phyloP scores from a whole-genome alignment of 139 green algal genomes.

The Nannochloris sp. region DNA sequence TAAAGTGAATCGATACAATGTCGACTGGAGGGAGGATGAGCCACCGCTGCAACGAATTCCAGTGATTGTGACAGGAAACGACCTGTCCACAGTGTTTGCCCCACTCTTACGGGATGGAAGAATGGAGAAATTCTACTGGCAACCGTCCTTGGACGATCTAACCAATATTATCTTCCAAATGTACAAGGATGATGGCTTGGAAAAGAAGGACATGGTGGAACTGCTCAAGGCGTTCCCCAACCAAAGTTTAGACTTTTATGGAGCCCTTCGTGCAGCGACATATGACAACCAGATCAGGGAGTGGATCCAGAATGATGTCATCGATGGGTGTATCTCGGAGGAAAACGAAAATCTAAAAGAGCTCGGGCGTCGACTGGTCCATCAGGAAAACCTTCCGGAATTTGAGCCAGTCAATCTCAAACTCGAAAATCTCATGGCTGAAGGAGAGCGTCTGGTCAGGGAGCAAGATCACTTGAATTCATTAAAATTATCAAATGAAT shows the following conservation, averaged over 20 bases:
- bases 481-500: constrained; percentile 86
- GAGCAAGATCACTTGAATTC: constrained; percentile 97
- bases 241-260: constrained; percentile 86
- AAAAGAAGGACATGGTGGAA: constrained; percentile 48
- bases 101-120: constrained; percentile 82
- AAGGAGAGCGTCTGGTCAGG: constrained; percentile 59
- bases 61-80: constrained; percentile 81
- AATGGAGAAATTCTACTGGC: constrained; percentile 69
- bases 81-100: constrained; percentile 82
- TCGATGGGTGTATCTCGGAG: constrained; percentile 24
- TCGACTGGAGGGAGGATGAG: constrained; percentile 52
- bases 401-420: constrained; percentile 53
- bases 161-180: constrained; percentile 58
- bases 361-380: constrained; percentile 26
- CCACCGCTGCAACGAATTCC: constrained; percentile 46
- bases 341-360: constrained; percentile 38
- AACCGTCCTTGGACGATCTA: constrained; percentile 68
- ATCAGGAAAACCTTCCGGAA: constrained; percentile 28
- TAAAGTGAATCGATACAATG: constrained; percentile 32
- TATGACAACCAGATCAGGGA: constrained; percentile 75
- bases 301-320: constrained; percentile 54
- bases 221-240: constrained; percentile 63
- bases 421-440: constrained; percentile 37
- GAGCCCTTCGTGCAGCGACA: constrained; percentile 51
- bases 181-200: constrained; percentile 72